Evolutionary conservation across 257 asterid genomes (phyloP).

Genomic region (Parsonsia alboflavescens): DNA sequence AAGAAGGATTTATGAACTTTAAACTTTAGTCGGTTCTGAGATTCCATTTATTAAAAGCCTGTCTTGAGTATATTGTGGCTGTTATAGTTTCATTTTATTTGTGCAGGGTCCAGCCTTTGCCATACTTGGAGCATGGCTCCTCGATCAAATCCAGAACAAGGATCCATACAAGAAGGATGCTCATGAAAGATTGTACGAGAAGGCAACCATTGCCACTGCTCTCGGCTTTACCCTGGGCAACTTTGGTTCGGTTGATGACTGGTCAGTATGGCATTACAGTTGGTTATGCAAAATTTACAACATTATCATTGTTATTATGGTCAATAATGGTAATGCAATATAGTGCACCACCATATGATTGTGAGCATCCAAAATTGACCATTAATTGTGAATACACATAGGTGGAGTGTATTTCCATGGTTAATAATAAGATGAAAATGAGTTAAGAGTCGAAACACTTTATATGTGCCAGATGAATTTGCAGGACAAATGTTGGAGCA

Average conservation of each 20-base stretch:
- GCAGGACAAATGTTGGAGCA: constrained; percentile 75
- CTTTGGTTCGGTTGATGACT: constrained; percentile 70
- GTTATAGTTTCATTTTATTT: constrained; percentile 3
- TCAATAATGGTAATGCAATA: no score
- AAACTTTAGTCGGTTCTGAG: neutral
- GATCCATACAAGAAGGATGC: constrained; percentile 38
- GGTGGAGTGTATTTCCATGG: no score
- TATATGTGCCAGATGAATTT: neutral
- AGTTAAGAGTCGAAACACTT: neutral
- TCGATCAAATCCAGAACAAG: constrained; percentile 57
- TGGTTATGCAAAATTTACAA: no score
- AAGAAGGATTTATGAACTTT: neutral
- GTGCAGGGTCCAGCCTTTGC: constrained; percentile 74
- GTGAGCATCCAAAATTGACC: no score
- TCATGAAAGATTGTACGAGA: constrained; percentile 42
- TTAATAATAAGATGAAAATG: no score
- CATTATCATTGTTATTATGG: no score
- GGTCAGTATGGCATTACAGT: constrained; percentile 32
- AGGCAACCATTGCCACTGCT: constrained; percentile 50
- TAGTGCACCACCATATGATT: no score
- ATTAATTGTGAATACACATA: no score
- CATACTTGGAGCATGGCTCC: constrained; percentile 76
- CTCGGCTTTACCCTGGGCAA: constrained; percentile 57
- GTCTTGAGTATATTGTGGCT: neutral
- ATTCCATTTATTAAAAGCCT: neutral